phyloP scores from a whole-genome alignment of 106 monocot species.

The Platanthera guangdongensis region DNA sequence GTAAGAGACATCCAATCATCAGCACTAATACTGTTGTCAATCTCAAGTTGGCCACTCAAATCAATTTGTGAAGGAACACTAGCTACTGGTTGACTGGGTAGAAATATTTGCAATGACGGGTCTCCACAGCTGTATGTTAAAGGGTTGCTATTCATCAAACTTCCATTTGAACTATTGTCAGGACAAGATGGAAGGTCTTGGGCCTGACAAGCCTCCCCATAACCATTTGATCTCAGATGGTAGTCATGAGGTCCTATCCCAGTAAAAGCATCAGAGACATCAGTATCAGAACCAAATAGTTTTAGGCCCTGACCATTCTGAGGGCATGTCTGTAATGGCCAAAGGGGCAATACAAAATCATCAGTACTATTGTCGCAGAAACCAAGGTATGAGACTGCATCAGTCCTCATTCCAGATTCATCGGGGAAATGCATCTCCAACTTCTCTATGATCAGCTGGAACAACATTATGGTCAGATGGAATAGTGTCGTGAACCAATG shows the following conservation, averaged over 20 bases:
- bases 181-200: slow-evolving; percentile 18
- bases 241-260: slow-evolving; percentile 16
- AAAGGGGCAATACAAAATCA: slow-evolving; percentile 49
- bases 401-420: slow-evolving; percentile 21
- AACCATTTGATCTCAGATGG: slow-evolving; percentile 8
- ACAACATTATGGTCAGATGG: slow-evolving; percentile 13
- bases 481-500: slow-evolving; percentile 17
- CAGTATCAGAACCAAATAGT: slow-evolving; percentile 46
- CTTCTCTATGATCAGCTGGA: slow-evolving; percentile 23
- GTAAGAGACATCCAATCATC: slow-evolving; percentile 80
- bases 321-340: slow-evolving; percentile 35
- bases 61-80: slow-evolving; percentile 23
- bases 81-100: slow-evolving; percentile 38
- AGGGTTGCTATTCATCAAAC: slow-evolving; percentile 52
- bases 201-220: slow-evolving; percentile 17
- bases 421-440: slow-evolving; percentile 36
- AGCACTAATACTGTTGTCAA: slow-evolving; percentile 25
- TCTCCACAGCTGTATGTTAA: slow-evolving; percentile 53
- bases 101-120: slow-evolving; percentile 72
- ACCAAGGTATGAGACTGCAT: slow-evolving; percentile 22
- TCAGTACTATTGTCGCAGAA: slow-evolving; percentile 32
- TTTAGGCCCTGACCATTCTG: slow-evolving; percentile 40
- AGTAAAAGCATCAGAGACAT: slow-evolving; percentile 28
- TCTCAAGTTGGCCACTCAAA: slow-evolving; percentile 24
- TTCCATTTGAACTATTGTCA: slow-evolving; percentile 35